A percentile compares a stretch with the other conserved stretches of the same genome.
Evolutionary conservation across 805 yeast species (phyloP).

Genomic region (Kodamaea jinghongensis): DNA sequence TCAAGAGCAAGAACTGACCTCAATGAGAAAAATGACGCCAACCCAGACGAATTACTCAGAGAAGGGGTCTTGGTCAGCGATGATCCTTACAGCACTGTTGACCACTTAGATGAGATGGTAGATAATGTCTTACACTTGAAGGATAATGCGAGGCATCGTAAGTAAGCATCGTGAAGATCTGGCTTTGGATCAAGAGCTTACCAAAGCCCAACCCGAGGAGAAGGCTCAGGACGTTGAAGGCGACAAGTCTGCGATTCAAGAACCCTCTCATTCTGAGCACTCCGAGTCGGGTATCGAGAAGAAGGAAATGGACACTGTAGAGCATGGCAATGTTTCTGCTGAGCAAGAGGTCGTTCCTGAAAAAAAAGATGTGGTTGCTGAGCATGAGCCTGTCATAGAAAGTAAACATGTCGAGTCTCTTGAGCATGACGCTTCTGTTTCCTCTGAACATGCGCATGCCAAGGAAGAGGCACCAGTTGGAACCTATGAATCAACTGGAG

Average conservation of each 20-base stretch:
- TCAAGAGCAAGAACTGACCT: conserved; percentile 42
- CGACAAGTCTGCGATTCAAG: neutral
- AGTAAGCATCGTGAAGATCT: neutral
- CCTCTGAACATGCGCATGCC: neutral
- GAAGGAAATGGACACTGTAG: neutral
- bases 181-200: neutral
- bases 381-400: neutral
- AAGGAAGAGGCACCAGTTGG: too few relatives aligned
- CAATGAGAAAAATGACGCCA: conserved; percentile 28
- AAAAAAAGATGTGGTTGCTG: conserved; percentile 1
- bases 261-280: neutral
- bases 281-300: conserved; percentile 2
- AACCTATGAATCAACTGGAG: too few relatives aligned
- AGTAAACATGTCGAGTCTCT: neutral
- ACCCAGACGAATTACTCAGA: conserved; percentile 43
- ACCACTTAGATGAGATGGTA: conserved; percentile 49
- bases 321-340: neutral
- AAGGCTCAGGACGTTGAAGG: conserved; percentile 3
- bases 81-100: conserved; percentile 48
- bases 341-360: conserved; percentile 3
- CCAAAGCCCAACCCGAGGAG: conserved; percentile 1
- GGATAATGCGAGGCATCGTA: conserved; percentile 4
- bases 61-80: conserved; percentile 58
- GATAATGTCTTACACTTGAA: conserved; percentile 39
- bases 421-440: neutral